phyloP scores from a whole-genome alignment of 148 eudicot genomes.

The Vaccinium vitisidaea region DNA sequence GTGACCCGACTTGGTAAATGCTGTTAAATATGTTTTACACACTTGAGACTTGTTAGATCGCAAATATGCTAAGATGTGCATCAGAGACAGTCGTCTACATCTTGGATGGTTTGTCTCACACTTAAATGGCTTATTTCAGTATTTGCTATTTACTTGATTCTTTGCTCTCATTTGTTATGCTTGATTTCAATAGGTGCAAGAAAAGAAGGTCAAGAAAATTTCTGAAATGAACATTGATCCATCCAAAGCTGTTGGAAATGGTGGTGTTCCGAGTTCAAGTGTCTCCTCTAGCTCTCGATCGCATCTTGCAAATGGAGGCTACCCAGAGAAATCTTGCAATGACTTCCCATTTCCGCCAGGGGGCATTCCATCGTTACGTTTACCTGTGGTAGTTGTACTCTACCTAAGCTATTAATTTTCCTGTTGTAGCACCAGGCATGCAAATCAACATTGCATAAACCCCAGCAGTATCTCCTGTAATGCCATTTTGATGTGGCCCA shows the following conservation, averaged over 20 bases:
- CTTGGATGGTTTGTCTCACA: constrained; percentile 8
- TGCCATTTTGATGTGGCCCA: background rate
- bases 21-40: background rate
- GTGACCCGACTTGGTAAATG: background rate
- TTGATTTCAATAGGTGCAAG: constrained; percentile 60
- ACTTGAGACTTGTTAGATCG: background rate
- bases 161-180: background rate
- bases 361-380: constrained; percentile 56
- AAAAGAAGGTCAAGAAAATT: constrained; percentile 81
- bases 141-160: background rate
- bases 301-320: constrained; percentile 54
- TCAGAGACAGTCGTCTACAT: background rate
- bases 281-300: constrained; percentile 39
- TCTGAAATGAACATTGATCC: constrained; percentile 54
- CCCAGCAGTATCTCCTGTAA: background rate
- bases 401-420: constrained; percentile 19
- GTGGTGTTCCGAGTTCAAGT: constrained; percentile 46
- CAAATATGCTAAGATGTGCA: background rate
- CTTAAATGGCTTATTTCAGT: background rate
- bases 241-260: constrained; percentile 59
- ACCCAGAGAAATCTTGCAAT: constrained; percentile 34
- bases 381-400: constrained; percentile 72
- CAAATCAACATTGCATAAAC: background rate
- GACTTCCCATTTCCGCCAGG: constrained; percentile 58
- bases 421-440: background rate